phyloP scores from a whole-genome alignment of 2,329 filamentous ascomycete genomes.

The Aureobasidium sp. region DNA sequence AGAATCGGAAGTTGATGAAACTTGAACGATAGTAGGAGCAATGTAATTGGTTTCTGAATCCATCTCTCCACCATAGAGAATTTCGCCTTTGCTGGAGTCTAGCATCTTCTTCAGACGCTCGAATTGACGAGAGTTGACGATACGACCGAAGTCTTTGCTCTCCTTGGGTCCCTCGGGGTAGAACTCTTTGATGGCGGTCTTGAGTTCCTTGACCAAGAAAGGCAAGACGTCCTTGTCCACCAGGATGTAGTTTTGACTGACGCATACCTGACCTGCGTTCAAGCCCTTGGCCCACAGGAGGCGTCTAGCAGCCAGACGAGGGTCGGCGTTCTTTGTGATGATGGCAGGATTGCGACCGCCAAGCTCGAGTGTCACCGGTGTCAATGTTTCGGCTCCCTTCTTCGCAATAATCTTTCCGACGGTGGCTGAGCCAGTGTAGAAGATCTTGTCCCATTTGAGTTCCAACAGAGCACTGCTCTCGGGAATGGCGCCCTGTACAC shows the following conservation, averaged over 20 bases:
- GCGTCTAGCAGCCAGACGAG: constrained; percentile 70
- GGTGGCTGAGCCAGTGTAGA: constrained; percentile 74
- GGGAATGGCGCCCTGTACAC: constrained; percentile 71
- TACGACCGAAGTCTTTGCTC: constrained; percentile 70
- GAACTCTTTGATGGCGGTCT: constrained; percentile 62
- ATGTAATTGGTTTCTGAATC: constrained; percentile 77
- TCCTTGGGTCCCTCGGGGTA: constrained; percentile 72
- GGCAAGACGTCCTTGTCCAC: constrained; percentile 67
- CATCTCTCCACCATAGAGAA: constrained; percentile 76
- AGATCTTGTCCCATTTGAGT: constrained; percentile 95
- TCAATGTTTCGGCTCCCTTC: constrained; percentile 49
- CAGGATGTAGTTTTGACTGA: constrained; percentile 87
- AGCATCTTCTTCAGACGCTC: constrained; percentile 81
- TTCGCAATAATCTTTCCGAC: constrained; percentile 57
- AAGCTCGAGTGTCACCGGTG: constrained; percentile 81
- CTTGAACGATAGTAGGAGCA: constrained; percentile 84
- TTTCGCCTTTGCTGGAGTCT: constrained; percentile 72
- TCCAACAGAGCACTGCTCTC: constrained; percentile 77
- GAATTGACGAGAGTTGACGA: constrained; percentile 75
- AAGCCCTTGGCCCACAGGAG: constrained; percentile 82
- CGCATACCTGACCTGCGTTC: constrained; percentile 84
- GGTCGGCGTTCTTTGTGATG: constrained; percentile 73
- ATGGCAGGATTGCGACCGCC: constrained; percentile 90
- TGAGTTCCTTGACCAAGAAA: constrained; percentile 65
- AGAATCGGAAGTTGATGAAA: constrained; percentile 64